Evolutionary conservation across 768 basidiomycete species (phyloP).

Genomic region (Brasilioporus rufonigricans): DNA sequence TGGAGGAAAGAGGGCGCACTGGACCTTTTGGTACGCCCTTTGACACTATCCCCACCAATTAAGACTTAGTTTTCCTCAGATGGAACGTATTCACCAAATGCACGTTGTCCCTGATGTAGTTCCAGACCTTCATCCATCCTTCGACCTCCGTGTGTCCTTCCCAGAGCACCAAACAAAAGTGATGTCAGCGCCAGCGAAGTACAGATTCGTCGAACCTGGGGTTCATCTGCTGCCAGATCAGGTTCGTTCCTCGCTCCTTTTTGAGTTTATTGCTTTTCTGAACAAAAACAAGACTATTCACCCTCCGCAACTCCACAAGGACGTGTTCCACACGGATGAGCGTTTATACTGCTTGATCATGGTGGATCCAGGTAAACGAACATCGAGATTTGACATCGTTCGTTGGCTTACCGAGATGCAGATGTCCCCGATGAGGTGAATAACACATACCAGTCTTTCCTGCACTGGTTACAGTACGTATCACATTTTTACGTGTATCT

Average conservation of each 20-base stretch:
- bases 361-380: constrained; percentile 74
- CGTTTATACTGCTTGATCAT: constrained; percentile 86
- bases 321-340: constrained; percentile 78
- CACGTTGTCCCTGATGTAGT: constrained; percentile 86
- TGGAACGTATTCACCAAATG: constrained; percentile 94
- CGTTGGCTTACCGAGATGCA: constrained; percentile 28
- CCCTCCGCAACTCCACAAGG: constrained; percentile 65
- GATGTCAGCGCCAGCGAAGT: constrained; percentile 22
- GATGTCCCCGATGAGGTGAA: constrained; percentile 80
- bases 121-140: constrained; percentile 62
- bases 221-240: constrained; percentile 63
- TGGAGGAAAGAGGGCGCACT: constrained; percentile 86
- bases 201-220: constrained; percentile 64
- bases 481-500: background rate
- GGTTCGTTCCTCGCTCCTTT: constrained; percentile 38
- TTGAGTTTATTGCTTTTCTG: background rate
- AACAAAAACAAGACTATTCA: constrained; percentile 49
- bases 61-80: constrained; percentile 43
- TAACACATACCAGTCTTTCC: constrained; percentile 63
- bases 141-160: constrained; percentile 71
- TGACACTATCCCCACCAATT: background rate
- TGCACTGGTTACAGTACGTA: constrained; percentile 85
- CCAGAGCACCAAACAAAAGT: constrained; percentile 30
- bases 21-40: constrained; percentile 64
- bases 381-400: constrained; percentile 4